phyloP scores from a whole-genome alignment of 441 rosid species.

The Pelargonium fulgidum region DNA sequence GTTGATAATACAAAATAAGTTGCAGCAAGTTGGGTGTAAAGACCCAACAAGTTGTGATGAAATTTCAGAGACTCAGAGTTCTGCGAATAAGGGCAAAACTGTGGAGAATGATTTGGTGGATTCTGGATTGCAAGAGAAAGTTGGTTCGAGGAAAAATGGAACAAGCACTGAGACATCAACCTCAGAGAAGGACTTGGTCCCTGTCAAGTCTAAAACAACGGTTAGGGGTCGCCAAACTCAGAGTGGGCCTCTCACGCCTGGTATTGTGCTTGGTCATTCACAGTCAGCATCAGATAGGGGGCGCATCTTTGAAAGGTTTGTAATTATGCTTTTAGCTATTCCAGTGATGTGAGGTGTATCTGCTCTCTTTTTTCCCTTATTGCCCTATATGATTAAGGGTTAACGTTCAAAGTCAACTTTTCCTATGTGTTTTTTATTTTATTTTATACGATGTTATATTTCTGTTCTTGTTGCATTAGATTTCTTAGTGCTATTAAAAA shows the following conservation, averaged over 20 bases:
- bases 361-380: neutral
- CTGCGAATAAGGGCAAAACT: slow-evolving; percentile 45
- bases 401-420: neutral
- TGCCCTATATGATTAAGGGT: neutral
- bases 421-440: neutral
- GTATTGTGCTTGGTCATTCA: slow-evolving; percentile 41
- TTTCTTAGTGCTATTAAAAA: neutral
- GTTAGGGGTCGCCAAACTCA: slow-evolving; percentile 62
- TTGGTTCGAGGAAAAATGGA: slow-evolving; percentile 36
- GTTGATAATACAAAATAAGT: slow-evolving; percentile 27
- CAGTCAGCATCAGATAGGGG: slow-evolving; percentile 50
- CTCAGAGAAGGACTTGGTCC: slow-evolving; percentile 44
- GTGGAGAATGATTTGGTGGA: slow-evolving; percentile 37
- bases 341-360: neutral
- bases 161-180: slow-evolving; percentile 46
- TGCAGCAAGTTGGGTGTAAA: slow-evolving; percentile 32
- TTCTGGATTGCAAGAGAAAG: slow-evolving; percentile 33
- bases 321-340: slow-evolving; percentile 4
- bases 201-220: slow-evolving; percentile 38
- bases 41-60: slow-evolving; percentile 30
- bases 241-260: slow-evolving; percentile 84
- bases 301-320: slow-evolving; percentile 59
- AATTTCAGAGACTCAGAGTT: slow-evolving; percentile 28
- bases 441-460: neutral
- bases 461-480: neutral